These are phyloP conservation scores for Xylariaceae sp. DNA, from an alignment of 2,329 filamentous ascomycete species.

Conservation along the genomic window DNA sequence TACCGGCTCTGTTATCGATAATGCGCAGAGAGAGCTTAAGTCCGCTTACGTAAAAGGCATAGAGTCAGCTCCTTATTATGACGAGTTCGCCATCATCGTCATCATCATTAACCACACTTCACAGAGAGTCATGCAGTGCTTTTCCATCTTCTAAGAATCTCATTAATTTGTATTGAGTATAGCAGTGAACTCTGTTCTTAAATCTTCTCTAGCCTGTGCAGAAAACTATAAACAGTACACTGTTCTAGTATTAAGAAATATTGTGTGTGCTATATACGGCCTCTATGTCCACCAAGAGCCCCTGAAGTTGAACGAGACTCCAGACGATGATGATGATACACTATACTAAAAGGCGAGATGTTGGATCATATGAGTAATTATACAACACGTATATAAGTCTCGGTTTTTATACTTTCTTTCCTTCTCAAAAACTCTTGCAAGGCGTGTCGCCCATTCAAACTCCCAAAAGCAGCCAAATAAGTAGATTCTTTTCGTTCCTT, in stretches of 20 bases:
- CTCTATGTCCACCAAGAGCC: not conserved
- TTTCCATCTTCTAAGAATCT: no score
- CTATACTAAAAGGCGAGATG: not conserved
- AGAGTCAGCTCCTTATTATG: no score
- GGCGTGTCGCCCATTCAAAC: not conserved
- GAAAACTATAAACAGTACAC: not conserved
- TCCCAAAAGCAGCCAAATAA: not conserved
- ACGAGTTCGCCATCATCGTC: no score
- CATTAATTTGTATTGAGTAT: no score
- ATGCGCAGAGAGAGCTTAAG: not conserved
- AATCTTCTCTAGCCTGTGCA: not conserved
- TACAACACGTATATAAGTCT: conserved; percentile 1
- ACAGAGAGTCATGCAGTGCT: no score
- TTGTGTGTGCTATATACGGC: not conserved
- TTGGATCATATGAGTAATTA: not conserved
- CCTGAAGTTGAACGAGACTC: no score
- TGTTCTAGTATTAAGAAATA: not conserved
- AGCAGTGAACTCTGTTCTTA: not conserved
- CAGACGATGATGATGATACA: not conserved
- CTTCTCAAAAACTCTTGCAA: not conserved
- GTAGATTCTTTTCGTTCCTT: not conserved
- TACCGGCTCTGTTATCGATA: conserved; percentile 6
- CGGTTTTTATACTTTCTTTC: conserved; percentile 5
- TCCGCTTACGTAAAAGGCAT: not conserved
- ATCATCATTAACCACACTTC: no score